phyloP scores from a whole-genome alignment of 2,329 filamentous ascomycete genomes.

The Penicillium sp. region DNA sequence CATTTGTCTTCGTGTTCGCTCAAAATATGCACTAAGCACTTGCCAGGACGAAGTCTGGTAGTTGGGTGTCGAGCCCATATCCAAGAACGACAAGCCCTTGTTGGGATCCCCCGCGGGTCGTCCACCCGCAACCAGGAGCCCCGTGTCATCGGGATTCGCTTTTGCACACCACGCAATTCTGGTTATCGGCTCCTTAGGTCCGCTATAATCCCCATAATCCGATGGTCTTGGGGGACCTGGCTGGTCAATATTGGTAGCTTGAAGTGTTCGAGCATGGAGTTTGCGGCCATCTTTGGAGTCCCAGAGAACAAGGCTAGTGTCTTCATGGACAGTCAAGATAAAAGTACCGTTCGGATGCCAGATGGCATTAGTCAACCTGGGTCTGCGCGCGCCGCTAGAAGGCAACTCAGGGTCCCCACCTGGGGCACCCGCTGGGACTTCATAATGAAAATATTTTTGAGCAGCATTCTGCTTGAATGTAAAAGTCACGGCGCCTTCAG shows the following conservation, averaged over 20 bases:
- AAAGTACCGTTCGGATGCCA: constrained; percentile 97
- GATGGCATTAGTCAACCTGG: constrained; percentile 71
- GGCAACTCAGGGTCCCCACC: constrained; percentile 65
- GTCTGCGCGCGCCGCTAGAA: constrained; percentile 59
- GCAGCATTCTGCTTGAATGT: constrained; percentile 88
- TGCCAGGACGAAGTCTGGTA: constrained; percentile 93
- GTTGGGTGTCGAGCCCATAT: constrained; percentile 79
- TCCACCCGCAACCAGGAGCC: constrained; percentile 78
- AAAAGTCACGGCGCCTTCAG: constrained; percentile 79
- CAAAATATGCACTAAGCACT: constrained; percentile 68
- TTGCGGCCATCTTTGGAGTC: constrained; percentile 82
- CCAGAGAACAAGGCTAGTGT: constrained; percentile 90
- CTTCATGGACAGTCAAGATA: constrained; percentile 77
- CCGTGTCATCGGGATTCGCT: constrained; percentile 87
- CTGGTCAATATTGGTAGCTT: constrained; percentile 66
- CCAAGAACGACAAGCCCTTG: constrained; percentile 80
- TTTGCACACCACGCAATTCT: constrained; percentile 91
- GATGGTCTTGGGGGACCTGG: constrained; percentile 46
- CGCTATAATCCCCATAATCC: constrained; percentile 45
- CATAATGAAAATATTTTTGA: constrained; percentile 74
- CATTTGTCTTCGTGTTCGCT: constrained; percentile 64
- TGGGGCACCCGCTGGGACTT: constrained; percentile 71
- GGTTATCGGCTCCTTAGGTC: constrained; percentile 66
- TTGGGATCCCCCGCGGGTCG: constrained; percentile 59
- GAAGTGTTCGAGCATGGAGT: constrained; percentile 74